A percentile compares a stretch with the other conserved stretches of the same genome.
Conservation (phyloP, 2,329 filamentous ascomycete genomes). For the Chrysosporium queenslandicum region DNA sequence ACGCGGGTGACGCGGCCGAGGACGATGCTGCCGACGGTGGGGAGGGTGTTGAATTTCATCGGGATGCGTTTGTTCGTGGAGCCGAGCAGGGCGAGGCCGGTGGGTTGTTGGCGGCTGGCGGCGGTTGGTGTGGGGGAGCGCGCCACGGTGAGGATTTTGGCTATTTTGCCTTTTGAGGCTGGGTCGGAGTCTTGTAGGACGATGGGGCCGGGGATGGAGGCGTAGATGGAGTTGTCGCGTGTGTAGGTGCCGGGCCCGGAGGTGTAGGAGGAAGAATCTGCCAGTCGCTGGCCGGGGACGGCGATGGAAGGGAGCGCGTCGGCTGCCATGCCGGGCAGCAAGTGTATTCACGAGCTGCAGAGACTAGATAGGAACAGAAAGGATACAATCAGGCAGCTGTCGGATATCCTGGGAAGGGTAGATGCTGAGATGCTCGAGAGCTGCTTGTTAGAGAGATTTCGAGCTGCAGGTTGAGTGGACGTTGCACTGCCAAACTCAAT, state of each 20-base stretch:
- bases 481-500: too few species aligned
- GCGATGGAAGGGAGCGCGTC: conserved; percentile 43
- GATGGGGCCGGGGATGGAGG: conserved; percentile 71
- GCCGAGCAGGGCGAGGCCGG: conserved; percentile 20
- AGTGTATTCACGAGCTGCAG: background rate
- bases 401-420: too few species aligned
- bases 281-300: conserved; percentile 74
- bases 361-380: background rate
- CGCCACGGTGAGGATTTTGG: conserved; percentile 20
- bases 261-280: conserved; percentile 53
- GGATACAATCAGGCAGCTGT: too few species aligned
- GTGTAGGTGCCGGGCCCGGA: conserved; percentile 79
- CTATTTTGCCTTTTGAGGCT: conserved; percentile 12
- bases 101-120: conserved; percentile 27
- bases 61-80: conserved; percentile 14
- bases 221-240: conserved; percentile 61
- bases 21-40: conserved; percentile 68
- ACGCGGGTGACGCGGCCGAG: conserved; percentile 79
- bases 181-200: conserved; percentile 41
- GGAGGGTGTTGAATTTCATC: conserved; percentile 58
- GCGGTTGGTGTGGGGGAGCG: conserved; percentile 35
- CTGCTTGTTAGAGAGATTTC: too few species aligned
- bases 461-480: too few species aligned
- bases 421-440: too few species aligned
- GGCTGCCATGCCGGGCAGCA: conserved; percentile 12